phyloP scores from a whole-genome alignment of 306 rosid genomes.

The Gillenia trifoliata region DNA sequence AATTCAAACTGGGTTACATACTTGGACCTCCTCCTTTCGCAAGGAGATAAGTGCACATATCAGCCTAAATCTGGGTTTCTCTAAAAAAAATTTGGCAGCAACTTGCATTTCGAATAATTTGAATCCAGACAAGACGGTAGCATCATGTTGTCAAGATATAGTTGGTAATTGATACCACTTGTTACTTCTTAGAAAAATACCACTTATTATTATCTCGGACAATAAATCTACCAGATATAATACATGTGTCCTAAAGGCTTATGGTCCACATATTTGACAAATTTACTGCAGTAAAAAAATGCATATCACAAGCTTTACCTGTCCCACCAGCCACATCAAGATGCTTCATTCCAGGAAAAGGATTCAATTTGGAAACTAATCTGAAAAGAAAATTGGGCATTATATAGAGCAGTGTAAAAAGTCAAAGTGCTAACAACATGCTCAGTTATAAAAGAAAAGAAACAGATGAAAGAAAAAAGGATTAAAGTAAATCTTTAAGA shows the following conservation, averaged over 20 bases:
- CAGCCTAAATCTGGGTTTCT: background rate
- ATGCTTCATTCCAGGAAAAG: conserved; percentile 96
- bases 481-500: background rate
- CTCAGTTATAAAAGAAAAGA: background rate
- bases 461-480: background rate
- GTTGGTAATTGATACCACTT: background rate
- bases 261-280: conserved; percentile 7
- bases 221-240: background rate
- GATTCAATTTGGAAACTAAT: conserved; percentile 77
- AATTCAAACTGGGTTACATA: background rate
- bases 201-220: background rate
- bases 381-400: conserved; percentile 40
- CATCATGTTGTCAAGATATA: background rate
- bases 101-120: background rate
- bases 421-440: conserved; percentile 3
- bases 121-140: background rate
- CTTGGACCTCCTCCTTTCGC: background rate
- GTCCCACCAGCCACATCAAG: conserved; percentile 99
- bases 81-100: background rate
- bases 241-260: conserved; percentile 4
- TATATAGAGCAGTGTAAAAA: conserved; percentile 7
- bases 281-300: conserved; percentile 8
- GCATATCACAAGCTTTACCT: conserved; percentile 36
- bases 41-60: background rate
- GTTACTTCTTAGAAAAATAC: background rate